Conservation (phyloP, 164 flowering plant genomes). For the Tetracentron sinense region DNA sequence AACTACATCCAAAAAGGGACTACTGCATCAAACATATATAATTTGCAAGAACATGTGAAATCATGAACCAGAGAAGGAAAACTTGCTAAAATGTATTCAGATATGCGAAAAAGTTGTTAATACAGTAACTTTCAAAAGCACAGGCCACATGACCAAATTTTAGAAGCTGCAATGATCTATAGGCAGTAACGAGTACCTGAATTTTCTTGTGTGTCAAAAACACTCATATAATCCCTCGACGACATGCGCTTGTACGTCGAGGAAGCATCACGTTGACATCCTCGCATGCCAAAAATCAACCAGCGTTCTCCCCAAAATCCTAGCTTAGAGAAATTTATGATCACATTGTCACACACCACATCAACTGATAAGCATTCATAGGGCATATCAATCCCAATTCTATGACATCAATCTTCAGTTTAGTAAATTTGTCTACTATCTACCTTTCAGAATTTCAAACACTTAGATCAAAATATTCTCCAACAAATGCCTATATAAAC, state of each 20-base stretch:
- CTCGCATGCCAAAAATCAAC: slow-evolving; percentile 39
- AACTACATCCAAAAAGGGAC: not conserved
- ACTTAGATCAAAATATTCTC: not conserved
- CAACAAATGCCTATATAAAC: not conserved
- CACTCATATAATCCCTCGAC: slow-evolving; percentile 34
- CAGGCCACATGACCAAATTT: no score
- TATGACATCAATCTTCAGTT: not conserved
- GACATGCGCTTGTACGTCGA: slow-evolving; percentile 43
- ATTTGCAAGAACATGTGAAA: no score
- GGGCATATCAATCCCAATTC: not conserved
- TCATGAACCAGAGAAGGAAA: no score
- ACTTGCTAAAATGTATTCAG: no score
- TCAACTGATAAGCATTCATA: not conserved
- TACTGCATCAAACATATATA: no score
- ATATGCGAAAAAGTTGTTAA: no score
- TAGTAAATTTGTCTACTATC: not conserved
- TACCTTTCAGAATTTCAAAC: not conserved
- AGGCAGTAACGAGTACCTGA: slow-evolving; percentile 32
- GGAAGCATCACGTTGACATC: slow-evolving; percentile 41
- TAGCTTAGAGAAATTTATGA: not conserved
- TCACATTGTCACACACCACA: slow-evolving; percentile 17
- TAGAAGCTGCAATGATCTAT: not conserved
- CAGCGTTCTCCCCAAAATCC: not conserved
- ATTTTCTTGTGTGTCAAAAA: slow-evolving; percentile 33
- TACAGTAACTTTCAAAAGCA: no score